These are phyloP conservation scores for Penicillium sp. DNA, from an alignment of 2,329 filamentous ascomycete genomes.

Conservation along the genomic window DNA sequence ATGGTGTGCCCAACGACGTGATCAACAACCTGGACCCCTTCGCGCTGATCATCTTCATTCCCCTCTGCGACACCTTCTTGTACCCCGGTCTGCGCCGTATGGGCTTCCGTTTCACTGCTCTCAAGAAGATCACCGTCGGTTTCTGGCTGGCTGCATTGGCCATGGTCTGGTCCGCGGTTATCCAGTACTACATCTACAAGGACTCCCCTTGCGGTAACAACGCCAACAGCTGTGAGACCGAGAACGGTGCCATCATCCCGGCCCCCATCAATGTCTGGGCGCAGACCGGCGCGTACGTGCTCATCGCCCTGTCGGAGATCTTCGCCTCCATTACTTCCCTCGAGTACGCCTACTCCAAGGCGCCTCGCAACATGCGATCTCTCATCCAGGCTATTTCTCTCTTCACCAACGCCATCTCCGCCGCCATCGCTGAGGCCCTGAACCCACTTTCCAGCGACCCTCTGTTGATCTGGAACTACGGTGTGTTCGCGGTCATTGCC, in stretches of 20 bases:
- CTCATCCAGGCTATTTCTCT: slow-evolving; percentile 63
- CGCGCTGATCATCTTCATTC: slow-evolving; percentile 49
- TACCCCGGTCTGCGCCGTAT: slow-evolving; percentile 46
- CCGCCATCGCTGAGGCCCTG: slow-evolving; percentile 63
- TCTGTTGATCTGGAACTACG: slow-evolving; percentile 68
- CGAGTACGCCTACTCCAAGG: slow-evolving; percentile 73
- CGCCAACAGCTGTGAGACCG: slow-evolving; percentile 42
- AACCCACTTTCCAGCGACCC: slow-evolving; percentile 58
- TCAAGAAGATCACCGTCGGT: slow-evolving; percentile 48
- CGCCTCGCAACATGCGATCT: slow-evolving; percentile 72
- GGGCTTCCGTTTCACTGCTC: slow-evolving; percentile 47
- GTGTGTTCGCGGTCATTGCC: slow-evolving; percentile 56
- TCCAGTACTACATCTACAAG: slow-evolving; percentile 53
- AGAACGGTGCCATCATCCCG: slow-evolving; percentile 24
- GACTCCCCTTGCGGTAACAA: slow-evolving; percentile 54
- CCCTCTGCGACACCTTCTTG: slow-evolving; percentile 47
- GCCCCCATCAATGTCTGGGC: slow-evolving; percentile 59
- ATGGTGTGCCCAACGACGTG: slow-evolving; percentile 51
- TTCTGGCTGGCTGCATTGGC: slow-evolving; percentile 44
- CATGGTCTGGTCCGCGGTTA: slow-evolving; percentile 48
- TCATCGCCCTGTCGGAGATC: slow-evolving; percentile 53
- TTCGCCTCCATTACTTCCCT: slow-evolving; percentile 58
- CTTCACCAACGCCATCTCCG: slow-evolving; percentile 64
- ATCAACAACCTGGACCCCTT: slow-evolving; percentile 51
- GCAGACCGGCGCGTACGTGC: slow-evolving; percentile 45